These are phyloP conservation scores for Chaetoscypha palmicola DNA, from an alignment of 2,329 filamentous ascomycete genomes.

Conservation along the genomic window DNA sequence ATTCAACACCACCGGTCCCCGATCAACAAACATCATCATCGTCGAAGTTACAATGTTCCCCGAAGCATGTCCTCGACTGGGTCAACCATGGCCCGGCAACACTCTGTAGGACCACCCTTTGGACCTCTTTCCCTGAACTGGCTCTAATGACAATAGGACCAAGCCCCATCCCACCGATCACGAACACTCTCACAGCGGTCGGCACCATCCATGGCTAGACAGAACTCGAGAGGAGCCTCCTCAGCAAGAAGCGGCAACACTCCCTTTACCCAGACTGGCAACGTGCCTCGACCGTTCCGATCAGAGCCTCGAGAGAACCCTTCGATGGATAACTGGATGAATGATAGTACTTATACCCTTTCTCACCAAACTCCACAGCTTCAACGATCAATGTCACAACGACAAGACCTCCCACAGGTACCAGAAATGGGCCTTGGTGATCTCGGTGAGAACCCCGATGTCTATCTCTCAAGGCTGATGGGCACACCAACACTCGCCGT, in stretches of 20 bases:
- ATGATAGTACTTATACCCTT: conserved; percentile 25
- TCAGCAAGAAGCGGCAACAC: conserved; percentile 22
- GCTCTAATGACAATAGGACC: conserved; percentile 27
- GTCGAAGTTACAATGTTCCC: conserved; percentile 21
- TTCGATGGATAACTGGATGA: conserved; percentile 23
- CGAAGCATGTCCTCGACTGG: conserved; percentile 28
- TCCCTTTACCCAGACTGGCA: conserved; percentile 24
- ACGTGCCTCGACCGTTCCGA: conserved; percentile 22
- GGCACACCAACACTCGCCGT: conserved; percentile 19
- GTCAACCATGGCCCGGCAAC: conserved; percentile 23
- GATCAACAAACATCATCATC: conserved; percentile 25
- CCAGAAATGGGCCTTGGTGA: conserved; percentile 21
- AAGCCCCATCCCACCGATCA: conserved; percentile 15
- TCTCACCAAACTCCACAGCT: conserved; percentile 18
- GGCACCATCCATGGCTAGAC: conserved; percentile 26
- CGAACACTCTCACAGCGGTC: conserved; percentile 27
- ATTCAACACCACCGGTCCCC: conserved; percentile 21
- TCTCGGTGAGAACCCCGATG: conserved; percentile 21
- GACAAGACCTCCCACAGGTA: conserved; percentile 23
- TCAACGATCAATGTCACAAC: conserved; percentile 20
- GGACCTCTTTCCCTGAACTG: conserved; percentile 11
- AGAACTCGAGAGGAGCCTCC: conserved; percentile 23
- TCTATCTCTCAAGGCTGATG: conserved; percentile 22
- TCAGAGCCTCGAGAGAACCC: conserved; percentile 21
- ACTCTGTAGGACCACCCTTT: conserved; percentile 23